Conservation (phyloP, 1,139 yeast genomes). For the Sugiyamaella castrensis region DNA sequence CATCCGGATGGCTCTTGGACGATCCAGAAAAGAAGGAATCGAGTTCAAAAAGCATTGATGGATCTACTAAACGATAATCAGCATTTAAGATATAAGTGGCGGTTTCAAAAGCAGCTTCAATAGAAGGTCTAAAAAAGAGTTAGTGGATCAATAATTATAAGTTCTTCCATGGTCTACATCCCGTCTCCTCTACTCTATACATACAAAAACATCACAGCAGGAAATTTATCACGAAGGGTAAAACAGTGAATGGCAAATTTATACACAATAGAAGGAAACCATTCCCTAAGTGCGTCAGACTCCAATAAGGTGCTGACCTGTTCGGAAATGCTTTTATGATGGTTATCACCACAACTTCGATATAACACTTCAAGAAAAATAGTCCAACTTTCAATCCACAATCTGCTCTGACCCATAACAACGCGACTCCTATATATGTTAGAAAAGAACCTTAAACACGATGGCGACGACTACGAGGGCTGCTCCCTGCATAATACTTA, state of each 20-base stretch:
- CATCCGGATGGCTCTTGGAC: not conserved
- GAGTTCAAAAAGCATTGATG: not conserved
- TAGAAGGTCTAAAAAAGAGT: not conserved
- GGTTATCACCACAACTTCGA: not conserved
- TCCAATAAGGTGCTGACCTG: constrained; percentile 4
- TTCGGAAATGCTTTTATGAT: not conserved
- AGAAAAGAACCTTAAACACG: too few relatives aligned
- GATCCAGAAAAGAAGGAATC: not conserved
- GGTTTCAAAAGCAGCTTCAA: not conserved
- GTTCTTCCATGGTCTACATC: not conserved
- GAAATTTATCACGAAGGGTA: not conserved
- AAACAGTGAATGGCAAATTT: constrained; percentile 4
- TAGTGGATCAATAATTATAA: not conserved
- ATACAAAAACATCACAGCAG: not conserved
- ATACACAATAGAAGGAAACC: constrained; percentile 4
- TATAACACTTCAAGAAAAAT: constrained; percentile 1
- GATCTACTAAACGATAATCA: not conserved
- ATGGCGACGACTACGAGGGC: too few relatives aligned
- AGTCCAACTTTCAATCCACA: constrained; percentile 11
- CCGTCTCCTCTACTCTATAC: not conserved
- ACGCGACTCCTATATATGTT: constrained; percentile 2
- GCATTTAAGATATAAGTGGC: not conserved
- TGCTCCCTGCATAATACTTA: too few relatives aligned
- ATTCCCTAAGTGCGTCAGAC: constrained; percentile 2
- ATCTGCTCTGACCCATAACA: constrained; percentile 5